Percentiles rank a stretch among this genome's conserved stretches.
These are phyloP conservation scores for Domatiomyces catenatus DNA, from an alignment of 2,329 filamentous ascomycete genomes.

Conservation along the genomic window DNA sequence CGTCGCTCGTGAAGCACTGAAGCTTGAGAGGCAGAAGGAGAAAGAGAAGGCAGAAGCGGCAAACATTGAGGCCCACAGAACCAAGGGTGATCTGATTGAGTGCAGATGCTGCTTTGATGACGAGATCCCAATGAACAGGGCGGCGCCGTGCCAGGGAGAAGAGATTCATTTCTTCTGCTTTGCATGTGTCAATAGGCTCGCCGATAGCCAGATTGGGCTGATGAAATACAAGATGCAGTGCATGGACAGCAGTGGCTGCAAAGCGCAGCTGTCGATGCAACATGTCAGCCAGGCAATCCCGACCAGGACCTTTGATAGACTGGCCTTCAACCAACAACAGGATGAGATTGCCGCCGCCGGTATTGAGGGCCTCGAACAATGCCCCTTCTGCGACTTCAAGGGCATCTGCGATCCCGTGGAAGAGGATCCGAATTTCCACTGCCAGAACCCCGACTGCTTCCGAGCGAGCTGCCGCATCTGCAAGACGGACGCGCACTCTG, in stretches of 20 bases:
- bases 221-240: constrained; percentile 55
- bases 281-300: constrained; percentile 11
- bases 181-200: constrained; percentile 47
- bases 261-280: constrained; percentile 25
- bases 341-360: constrained; percentile 52
- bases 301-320: constrained; percentile 40
- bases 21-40: constrained; percentile 11
- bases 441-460: constrained; percentile 49
- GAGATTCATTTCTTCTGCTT: constrained; percentile 53
- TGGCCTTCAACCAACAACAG: constrained; percentile 58
- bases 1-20: constrained; percentile 10
- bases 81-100: constrained; percentile 43
- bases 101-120: constrained; percentile 62
- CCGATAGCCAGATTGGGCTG: constrained; percentile 53
- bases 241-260: constrained; percentile 54
- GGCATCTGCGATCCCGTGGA: constrained; percentile 55
- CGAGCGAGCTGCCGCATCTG: constrained; percentile 55
- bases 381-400: constrained; percentile 70
- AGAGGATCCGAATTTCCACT: constrained; percentile 57
- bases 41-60: constrained; percentile 20
- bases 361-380: constrained; percentile 57
- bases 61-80: constrained; percentile 26
- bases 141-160: constrained; percentile 51
- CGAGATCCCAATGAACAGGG: constrained; percentile 44
- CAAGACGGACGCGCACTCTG: constrained; percentile 52